These are phyloP conservation scores for Phytopythium sindhum DNA, from an alignment of 352 stramenopile genomes.

Conservation along the genomic window DNA sequence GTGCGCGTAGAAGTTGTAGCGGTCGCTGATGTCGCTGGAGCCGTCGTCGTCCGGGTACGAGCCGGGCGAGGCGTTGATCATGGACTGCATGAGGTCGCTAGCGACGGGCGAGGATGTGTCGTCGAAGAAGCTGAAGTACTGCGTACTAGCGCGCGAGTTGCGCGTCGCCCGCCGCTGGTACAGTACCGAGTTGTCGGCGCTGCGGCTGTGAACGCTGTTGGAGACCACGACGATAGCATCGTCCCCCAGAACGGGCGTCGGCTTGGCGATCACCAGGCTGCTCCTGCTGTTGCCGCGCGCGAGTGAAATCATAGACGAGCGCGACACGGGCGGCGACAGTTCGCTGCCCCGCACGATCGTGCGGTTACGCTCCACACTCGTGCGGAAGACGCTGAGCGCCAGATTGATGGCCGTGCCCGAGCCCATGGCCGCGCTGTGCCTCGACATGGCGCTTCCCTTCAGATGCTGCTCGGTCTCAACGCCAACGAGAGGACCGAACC, in stretches of 20 bases:
- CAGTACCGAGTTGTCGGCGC: not conserved
- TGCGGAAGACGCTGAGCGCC: slow-evolving; percentile 34
- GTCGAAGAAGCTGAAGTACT: slow-evolving; percentile 5
- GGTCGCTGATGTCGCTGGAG: slow-evolving; percentile 31
- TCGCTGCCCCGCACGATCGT: slow-evolving; percentile 19
- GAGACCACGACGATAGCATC: not conserved
- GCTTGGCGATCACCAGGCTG: not conserved
- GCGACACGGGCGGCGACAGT: slow-evolving; percentile 8
- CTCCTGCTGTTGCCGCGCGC: slow-evolving; percentile 2
- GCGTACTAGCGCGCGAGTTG: not conserved
- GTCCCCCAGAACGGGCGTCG: not conserved
- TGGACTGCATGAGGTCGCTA: slow-evolving; percentile 32
- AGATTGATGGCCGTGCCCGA: slow-evolving; percentile 28
- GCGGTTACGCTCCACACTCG: slow-evolving; percentile 29
- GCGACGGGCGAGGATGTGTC: slow-evolving; percentile 8
- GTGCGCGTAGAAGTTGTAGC: slow-evolving; percentile 61
- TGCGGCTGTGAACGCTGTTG: not conserved
- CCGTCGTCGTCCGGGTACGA: slow-evolving; percentile 35
- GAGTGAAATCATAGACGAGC: slow-evolving; percentile 6
- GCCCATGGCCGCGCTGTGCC: slow-evolving; percentile 4
- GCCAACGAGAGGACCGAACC: not conserved
- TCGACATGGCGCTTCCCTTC: not conserved
- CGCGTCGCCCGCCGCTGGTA: not conserved
- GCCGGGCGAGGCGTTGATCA: slow-evolving; percentile 42
- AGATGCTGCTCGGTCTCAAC: too few species aligned